Conservation (phyloP, 306 rosid genomes). For the Sesbania bispinosa region DNA sequence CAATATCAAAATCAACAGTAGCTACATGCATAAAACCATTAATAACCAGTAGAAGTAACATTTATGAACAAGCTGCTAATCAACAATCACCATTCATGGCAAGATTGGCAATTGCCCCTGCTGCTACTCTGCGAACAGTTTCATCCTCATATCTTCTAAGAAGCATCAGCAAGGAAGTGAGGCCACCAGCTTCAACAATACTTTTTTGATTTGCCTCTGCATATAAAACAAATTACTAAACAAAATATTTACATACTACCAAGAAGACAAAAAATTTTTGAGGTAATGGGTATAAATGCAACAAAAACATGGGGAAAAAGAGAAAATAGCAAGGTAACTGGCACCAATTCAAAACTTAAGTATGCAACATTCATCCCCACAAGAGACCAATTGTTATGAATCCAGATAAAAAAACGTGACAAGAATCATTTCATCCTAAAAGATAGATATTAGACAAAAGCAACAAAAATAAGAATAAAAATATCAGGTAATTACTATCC, state of each 20-base stretch:
- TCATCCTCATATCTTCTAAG: constrained; percentile 96
- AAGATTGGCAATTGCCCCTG: constrained; percentile 98
- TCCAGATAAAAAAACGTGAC: neutral
- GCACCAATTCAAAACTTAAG: neutral
- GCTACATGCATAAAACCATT: neutral
- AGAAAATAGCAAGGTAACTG: no score
- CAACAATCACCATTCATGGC: constrained; percentile 86
- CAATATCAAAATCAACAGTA: constrained; percentile 12
- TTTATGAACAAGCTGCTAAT: neutral
- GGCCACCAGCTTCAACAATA: constrained; percentile 97
- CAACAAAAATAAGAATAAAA: neutral
- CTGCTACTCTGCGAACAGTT: constrained; percentile 95
- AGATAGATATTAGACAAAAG: neutral
- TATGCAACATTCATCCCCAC: constrained; percentile 7
- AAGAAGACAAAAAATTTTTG: neutral
- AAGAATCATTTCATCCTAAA: neutral
- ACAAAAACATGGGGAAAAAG: neutral
- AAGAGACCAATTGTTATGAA: constrained; percentile 2
- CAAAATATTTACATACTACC: neutral
- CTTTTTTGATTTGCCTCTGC: constrained; percentile 91
- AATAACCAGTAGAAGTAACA: constrained; percentile 15
- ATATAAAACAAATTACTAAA: constrained; percentile 28
- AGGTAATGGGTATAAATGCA: neutral
- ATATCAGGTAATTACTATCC: neutral
- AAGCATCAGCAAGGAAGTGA: constrained; percentile 88